These are phyloP conservation scores for Nothophaeocryptopus gaeumannii DNA, from an alignment of 2,329 filamentous ascomycete species.

Conservation along the genomic window DNA sequence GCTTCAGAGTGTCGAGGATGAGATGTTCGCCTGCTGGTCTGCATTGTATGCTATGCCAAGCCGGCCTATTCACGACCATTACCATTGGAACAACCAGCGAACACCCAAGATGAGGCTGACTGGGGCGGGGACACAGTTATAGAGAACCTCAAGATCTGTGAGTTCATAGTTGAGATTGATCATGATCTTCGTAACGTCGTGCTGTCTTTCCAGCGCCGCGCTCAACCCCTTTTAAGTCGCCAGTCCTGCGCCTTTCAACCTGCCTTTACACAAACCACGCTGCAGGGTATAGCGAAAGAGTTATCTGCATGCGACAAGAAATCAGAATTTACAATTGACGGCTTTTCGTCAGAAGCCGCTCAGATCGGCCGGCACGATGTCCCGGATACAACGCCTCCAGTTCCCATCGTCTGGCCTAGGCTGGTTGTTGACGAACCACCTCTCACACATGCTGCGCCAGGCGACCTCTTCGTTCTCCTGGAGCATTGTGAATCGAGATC, in stretches of 20 bases:
- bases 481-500: conserved; percentile 84
- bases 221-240: neutral
- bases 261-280: conserved; percentile 11
- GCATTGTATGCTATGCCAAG: too few relatives aligned
- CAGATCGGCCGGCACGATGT: conserved; percentile 22
- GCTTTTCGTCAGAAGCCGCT: conserved; percentile 13
- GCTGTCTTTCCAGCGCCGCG: conserved; percentile 8
- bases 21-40: too few relatives aligned
- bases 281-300: conserved; percentile 21
- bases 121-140: too few relatives aligned
- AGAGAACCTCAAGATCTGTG: too few relatives aligned
- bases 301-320: conserved; percentile 23
- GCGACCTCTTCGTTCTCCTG: conserved; percentile 89
- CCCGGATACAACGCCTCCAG: conserved; percentile 42
- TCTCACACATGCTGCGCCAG: conserved; percentile 84
- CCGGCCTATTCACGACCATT: too few relatives aligned
- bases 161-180: conserved; percentile 2
- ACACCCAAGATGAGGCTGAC: too few relatives aligned
- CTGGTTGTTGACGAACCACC: conserved; percentile 66
- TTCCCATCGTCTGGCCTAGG: conserved; percentile 73
- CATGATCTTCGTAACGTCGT: conserved; percentile 15
- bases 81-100: too few relatives aligned
- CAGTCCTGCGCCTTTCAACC: neutral
- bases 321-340: conserved; percentile 12
- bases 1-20: too few relatives aligned